Evolutionary conservation across 2,329 filamentous ascomycete species (phyloP).

Genomic region (Exophiala xenobiotica): DNA sequence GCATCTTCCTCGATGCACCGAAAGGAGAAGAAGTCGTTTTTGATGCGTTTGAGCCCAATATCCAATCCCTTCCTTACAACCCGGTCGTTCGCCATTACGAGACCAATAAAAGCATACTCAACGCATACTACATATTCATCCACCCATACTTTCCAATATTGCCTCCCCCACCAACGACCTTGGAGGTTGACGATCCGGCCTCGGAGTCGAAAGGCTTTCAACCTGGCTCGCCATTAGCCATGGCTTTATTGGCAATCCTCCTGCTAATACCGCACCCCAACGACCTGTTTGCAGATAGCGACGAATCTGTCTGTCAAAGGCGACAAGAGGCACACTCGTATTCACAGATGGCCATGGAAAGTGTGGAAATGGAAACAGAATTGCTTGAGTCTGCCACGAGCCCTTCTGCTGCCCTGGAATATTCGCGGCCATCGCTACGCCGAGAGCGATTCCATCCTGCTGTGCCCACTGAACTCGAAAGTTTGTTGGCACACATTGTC

Average conservation of each 20-base stretch:
- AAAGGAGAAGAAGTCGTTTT: background rate
- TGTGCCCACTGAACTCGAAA: constrained; percentile 8
- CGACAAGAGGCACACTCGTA: constrained; percentile 8
- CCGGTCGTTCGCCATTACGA: constrained; percentile 4
- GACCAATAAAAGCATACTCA: constrained; percentile 7
- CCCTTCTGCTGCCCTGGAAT: constrained; percentile 7
- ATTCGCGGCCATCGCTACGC: background rate
- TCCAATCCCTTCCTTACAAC: constrained; percentile 2
- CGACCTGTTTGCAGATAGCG: constrained; percentile 2
- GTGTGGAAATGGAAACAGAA: constrained; percentile 11
- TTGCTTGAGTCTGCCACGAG: constrained; percentile 8
- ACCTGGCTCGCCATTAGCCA: constrained; percentile 8
- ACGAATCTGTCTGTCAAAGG: constrained; percentile 4
- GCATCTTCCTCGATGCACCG: constrained; percentile 2
- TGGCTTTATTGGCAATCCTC: constrained; percentile 15
- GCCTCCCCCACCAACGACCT: constrained; percentile 6
- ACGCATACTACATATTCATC: constrained; percentile 18
- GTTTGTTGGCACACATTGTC: constrained; percentile 4
- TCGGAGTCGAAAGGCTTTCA: constrained; percentile 10
- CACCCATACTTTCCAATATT: constrained; percentile 16
- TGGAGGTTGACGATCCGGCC: constrained; percentile 3
- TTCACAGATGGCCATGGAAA: constrained; percentile 11
- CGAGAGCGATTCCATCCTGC: constrained; percentile 9
- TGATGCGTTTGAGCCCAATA: background rate
- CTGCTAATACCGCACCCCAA: constrained; percentile 12